Evolutionary conservation across 2,329 filamentous ascomycete species (phyloP), one percentile per base, ranked within the genome.

Genomic region (Pseudocercospora pini-densiflorae): DNA sequence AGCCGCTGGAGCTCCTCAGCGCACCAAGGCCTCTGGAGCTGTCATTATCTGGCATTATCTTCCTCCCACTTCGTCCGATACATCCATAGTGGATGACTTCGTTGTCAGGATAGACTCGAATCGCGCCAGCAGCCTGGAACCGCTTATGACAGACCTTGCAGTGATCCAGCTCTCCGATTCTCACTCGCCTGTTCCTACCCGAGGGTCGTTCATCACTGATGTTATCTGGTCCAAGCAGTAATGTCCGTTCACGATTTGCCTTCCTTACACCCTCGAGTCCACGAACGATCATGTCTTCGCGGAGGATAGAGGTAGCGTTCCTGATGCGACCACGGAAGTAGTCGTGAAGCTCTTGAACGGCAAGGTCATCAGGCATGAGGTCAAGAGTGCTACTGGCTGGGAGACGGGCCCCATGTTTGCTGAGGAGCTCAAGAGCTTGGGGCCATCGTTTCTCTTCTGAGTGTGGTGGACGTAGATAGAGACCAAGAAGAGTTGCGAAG

Each of bases 271-370:
- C 92, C 53, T 92, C 86, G 71, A 99, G 81, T 1, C 89, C 89
- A 2, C 90, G 88, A 2, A 93, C 87, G 29, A 99, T 89, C 29
- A 92, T 88, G 33, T 90, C 88, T 78, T 95, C 90, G 72, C 94
- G 94, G 66, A 95, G 86, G 0, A 92, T 85, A 24, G 89, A 92
- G 73, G 93, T 97, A 61, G 93, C 93, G 10, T 90, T 89, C 21
- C 95, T 89, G 74, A 98, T 97, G 23, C 94, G 90, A 10, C 94
- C 93, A 43, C 90, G 88, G 84, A 99, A 98, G 80, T 99, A 99
- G 14, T 90, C 90, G 74, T 94, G 92, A 0, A 99, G 87, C 64
- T 95, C 88, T 43, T 86, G 83, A 7, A 98, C 88, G 0, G 93
- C 90, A 7, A 98, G 87, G 3, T 87, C 84, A 66, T 92, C 87